Conservation (phyloP, 495 filamentous ascomycete genomes). For the Haplographium delicatum region DNA sequence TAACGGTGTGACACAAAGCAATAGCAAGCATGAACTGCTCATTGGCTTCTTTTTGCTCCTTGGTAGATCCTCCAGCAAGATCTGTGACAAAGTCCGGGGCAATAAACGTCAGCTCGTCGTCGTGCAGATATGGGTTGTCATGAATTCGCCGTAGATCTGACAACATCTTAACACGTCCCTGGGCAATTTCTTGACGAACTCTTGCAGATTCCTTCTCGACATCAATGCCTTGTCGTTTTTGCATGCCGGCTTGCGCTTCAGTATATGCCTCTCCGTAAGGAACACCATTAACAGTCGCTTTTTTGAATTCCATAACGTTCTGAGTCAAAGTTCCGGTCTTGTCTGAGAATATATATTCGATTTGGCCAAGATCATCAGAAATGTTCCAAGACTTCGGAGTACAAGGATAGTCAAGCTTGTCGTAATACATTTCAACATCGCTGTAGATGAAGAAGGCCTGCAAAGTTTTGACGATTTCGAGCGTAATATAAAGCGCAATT, state of each 20-base stretch:
- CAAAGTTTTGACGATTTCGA: slow-evolving; percentile 89
- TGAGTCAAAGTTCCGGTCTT: slow-evolving; percentile 98
- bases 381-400: slow-evolving; percentile 99
- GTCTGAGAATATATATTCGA: slow-evolving; percentile 99
- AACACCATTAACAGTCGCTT: slow-evolving; percentile 87
- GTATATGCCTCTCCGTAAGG: slow-evolving; percentile 97
- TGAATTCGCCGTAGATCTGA: slow-evolving; percentile 67
- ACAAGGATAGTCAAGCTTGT: slow-evolving; percentile 85
- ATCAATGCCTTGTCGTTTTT: slow-evolving; percentile 81
- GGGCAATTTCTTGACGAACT: slow-evolving; percentile 73
- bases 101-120: slow-evolving; percentile 87
- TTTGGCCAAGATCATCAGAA: slow-evolving; percentile 95
- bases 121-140: slow-evolving; percentile 85
- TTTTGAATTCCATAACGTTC: slow-evolving; percentile 99
- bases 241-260: slow-evolving; percentile 92
- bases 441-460: slow-evolving; percentile 98
- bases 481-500: slow-evolving; percentile 94
- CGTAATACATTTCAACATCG: slow-evolving; percentile 95
- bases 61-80: slow-evolving; percentile 68
- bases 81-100: slow-evolving; percentile 84
- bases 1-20: slow-evolving; percentile 92
- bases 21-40: slow-evolving; percentile 93
- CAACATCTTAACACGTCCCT: slow-evolving; percentile 68
- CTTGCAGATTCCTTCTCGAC: slow-evolving; percentile 71
- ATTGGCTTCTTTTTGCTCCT: slow-evolving; percentile 67